Evolutionary conservation across 1,139 yeast genomes (phyloP), one percentile per base, ranked within the genome.

Genomic region (Diutina pseudorugosa): DNA sequence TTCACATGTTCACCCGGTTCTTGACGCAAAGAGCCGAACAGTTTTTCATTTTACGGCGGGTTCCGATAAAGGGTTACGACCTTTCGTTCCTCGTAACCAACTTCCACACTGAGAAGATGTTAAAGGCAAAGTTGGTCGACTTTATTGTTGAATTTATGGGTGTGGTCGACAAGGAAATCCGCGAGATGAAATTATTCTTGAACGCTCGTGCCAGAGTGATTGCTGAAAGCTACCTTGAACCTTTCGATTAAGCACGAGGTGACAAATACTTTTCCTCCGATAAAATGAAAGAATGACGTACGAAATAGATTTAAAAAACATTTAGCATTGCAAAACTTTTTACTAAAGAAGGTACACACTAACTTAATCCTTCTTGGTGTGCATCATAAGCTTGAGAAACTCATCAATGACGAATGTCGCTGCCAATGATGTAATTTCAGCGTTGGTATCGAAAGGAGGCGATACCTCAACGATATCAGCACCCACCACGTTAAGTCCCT

Each of bases 101-200:
- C 69, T 83, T 83, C 70, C 98, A 93, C 69, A 90, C 97, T 11
- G 98, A 93, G 67, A 85, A 85, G 60, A 90, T 93, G 96, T 79
- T 91, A 68, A 93, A 94, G 71, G 93, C 86, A 63, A 94, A 94
- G 68, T 78, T 93, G 63, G 96, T 93, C 51, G 98, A 93, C 67
- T 93, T 93, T 65, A 90, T 93, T 61, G 89, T 93, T 62, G 98
- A 93, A 71, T 93, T 94, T 67, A 91, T 93, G 98, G 98, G 93
- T 68, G 98, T 91, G 62, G 98, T 93, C 25, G 99, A 93, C 69
- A 93, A 91, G 72, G 99, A 93, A 68, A 94, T 93, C 64, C 88
- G 96, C 68, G 99, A 93, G 67, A 94, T 93, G 96, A 94, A 94
- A 70, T 77, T 93, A 66, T 94, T 93, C 67, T 79, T 94, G 67